phyloP scores from a whole-genome alignment of 1,139 yeast species.

The Diutina scorzettiae region DNA sequence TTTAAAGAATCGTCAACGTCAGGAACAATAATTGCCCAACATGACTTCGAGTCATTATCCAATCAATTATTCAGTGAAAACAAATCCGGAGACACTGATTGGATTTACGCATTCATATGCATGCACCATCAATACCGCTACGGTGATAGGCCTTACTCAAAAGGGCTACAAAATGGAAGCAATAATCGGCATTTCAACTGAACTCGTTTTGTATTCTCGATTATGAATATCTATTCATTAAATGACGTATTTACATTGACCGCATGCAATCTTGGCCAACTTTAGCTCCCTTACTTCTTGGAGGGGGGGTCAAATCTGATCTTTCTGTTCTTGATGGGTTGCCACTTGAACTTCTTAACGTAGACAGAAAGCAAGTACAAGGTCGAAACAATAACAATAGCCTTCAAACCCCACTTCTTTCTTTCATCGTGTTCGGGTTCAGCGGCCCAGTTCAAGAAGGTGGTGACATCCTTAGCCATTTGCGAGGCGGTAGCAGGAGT shows the following conservation, averaged over 20 bases:
- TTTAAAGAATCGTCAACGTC: too few relatives aligned
- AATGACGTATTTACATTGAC: slow-evolving; percentile 6
- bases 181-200: too few relatives aligned
- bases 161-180: too few relatives aligned
- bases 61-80: too few relatives aligned
- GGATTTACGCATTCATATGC: too few relatives aligned
- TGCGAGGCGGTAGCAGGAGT: slow-evolving; percentile 98
- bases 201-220: not conserved
- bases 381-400: slow-evolving; percentile 66
- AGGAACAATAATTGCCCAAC: too few relatives aligned
- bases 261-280: slow-evolving; percentile 1
- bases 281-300: slow-evolving; percentile 23
- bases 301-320: slow-evolving; percentile 86
- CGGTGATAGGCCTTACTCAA: too few relatives aligned
- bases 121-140: too few relatives aligned
- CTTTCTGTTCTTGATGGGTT: slow-evolving; percentile 91
- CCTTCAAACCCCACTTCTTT: slow-evolving; percentile 94
- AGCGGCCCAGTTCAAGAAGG: slow-evolving; percentile 95
- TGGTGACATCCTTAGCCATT: slow-evolving; percentile 97
- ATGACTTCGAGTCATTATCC: too few relatives aligned
- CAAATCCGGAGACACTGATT: too few relatives aligned
- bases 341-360: slow-evolving; percentile 98
- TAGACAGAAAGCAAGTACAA: slow-evolving; percentile 76
- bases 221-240: slow-evolving; percentile 4
- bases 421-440: slow-evolving; percentile 99